Conservation (phyloP, 2,329 filamentous ascomycete genomes). For the Fusarium paranaense region DNA sequence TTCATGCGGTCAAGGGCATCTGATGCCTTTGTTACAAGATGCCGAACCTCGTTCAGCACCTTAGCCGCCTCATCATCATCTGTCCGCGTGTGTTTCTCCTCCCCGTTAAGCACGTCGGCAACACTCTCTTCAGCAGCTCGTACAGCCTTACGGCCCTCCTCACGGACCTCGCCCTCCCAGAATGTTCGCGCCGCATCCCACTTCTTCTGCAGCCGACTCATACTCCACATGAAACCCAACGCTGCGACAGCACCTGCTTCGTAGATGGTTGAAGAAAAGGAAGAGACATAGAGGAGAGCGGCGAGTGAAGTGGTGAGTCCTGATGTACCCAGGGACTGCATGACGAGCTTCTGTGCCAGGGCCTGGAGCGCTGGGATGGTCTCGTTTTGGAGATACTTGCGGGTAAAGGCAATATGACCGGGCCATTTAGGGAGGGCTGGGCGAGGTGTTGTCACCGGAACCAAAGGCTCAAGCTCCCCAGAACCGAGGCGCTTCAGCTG, state of each 20-base stretch:
- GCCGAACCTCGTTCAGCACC: slow-evolving; percentile 53
- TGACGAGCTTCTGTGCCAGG: slow-evolving; percentile 77
- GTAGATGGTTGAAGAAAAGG: slow-evolving; percentile 64
- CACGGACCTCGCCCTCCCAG: slow-evolving; percentile 75
- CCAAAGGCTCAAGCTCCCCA: slow-evolving; percentile 41
- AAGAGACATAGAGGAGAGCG: slow-evolving; percentile 67
- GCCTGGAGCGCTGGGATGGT: slow-evolving; percentile 79
- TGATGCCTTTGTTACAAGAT: slow-evolving; percentile 62
- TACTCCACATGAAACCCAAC: slow-evolving; percentile 69
- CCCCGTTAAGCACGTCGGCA: slow-evolving; percentile 56
- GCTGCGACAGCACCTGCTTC: slow-evolving; percentile 73
- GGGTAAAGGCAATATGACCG: slow-evolving; percentile 76
- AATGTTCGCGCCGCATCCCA: slow-evolving; percentile 71
- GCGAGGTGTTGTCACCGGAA: slow-evolving; percentile 31
- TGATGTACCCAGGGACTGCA: slow-evolving; percentile 81
- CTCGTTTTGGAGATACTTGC: slow-evolving; percentile 73
- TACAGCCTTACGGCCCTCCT: slow-evolving; percentile 73
- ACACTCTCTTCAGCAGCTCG: slow-evolving; percentile 67
- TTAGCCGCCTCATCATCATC: slow-evolving; percentile 31
- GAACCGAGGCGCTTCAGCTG: slow-evolving; percentile 38
- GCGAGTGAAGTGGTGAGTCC: slow-evolving; percentile 68
- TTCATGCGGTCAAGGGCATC: slow-evolving; percentile 61
- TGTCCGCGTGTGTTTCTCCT: slow-evolving; percentile 34
- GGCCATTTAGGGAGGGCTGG: slow-evolving; percentile 70
- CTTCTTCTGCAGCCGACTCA: slow-evolving; percentile 69